Percentiles rank a stretch among this genome's conserved stretches.
Conservation (phyloP, 495 filamentous ascomycete genomes). For the Podospora comata region DNA sequence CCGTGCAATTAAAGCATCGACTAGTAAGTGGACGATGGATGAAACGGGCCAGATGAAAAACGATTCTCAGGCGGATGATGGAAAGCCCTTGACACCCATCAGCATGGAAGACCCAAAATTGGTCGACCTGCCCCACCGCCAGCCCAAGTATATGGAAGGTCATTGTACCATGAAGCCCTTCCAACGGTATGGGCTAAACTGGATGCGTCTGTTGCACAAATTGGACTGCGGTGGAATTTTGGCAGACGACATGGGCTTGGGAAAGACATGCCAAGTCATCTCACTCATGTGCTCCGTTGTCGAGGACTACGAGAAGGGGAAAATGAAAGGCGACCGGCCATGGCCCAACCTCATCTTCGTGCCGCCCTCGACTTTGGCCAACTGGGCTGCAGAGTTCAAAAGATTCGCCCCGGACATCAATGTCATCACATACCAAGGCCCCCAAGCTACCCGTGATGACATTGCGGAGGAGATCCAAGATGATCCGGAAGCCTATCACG, state of each 20-base stretch:
- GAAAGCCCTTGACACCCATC: constrained; percentile 31
- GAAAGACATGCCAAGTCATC: constrained; percentile 97
- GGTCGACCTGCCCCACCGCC: constrained; percentile 42
- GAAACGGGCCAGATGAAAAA: constrained; percentile 52
- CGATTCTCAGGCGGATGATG: constrained; percentile 26
- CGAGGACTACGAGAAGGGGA: constrained; percentile 43
- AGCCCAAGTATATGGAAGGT: constrained; percentile 68
- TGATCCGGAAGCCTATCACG: constrained; percentile 64
- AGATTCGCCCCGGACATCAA: constrained; percentile 75
- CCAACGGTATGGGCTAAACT: constrained; percentile 91
- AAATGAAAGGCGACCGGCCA: constrained; percentile 42
- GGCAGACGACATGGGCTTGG: constrained; percentile 96
- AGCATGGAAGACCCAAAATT: constrained; percentile 28
- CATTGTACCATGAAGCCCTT: constrained; percentile 80
- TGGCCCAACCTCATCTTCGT: constrained; percentile 87
- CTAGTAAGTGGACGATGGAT: constrained; percentile 77
- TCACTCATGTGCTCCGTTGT: constrained; percentile 81
- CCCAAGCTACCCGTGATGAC: constrained; percentile 57
- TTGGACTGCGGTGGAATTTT: constrained; percentile 80
- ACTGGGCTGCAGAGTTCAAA: constrained; percentile 89
- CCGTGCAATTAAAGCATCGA: constrained; percentile 61
- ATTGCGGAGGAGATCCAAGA: constrained; percentile 65
- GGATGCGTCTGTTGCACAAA: constrained; percentile 77
- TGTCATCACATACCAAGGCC: constrained; percentile 80
- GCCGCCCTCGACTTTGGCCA: constrained; percentile 87